Evolutionary conservation across 345 rosid genomes (phyloP).

Genomic region (Salix purpurea): DNA sequence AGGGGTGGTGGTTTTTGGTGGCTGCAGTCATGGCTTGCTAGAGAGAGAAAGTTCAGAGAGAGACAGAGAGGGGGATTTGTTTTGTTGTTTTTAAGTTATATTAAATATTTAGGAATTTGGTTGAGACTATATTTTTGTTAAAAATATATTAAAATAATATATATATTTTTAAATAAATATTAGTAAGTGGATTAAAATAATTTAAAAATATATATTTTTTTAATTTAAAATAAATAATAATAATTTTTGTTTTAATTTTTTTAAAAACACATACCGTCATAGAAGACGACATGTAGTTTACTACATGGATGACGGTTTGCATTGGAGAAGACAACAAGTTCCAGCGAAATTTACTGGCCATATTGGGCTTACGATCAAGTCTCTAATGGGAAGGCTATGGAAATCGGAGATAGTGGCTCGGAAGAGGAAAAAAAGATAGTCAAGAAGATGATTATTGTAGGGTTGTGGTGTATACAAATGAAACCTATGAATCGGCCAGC

Average conservation of each 20-base stretch:
- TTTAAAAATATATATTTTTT: too few relatives aligned
- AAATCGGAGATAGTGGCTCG: neutral
- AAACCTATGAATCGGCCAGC: neutral
- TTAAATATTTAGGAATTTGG: too few relatives aligned
- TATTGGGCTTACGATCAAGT: neutral
- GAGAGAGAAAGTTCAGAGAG: conserved; percentile 13
- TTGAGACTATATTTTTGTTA: too few relatives aligned
- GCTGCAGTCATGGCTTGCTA: conserved; percentile 28
- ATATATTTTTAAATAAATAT: too few relatives aligned
- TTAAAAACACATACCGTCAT: too few relatives aligned
- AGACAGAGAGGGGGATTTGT: neutral
- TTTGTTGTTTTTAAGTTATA: neutral
- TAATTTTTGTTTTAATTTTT: too few relatives aligned
- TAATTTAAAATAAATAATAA: too few relatives aligned
- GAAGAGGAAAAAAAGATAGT: neutral
- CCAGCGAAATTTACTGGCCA: neutral
- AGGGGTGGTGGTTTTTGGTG: conserved; percentile 35
- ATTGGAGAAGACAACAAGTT: neutral
- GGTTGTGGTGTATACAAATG: conserved; percentile 10
- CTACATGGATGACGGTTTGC: neutral
- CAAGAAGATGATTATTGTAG: neutral
- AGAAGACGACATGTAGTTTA: neutral
- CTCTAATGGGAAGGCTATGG: neutral
- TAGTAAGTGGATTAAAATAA: too few relatives aligned
- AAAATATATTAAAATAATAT: too few relatives aligned